Conservation (phyloP, 1,139 yeast genomes). For the Debaryomycetaceae sp. region DNA sequence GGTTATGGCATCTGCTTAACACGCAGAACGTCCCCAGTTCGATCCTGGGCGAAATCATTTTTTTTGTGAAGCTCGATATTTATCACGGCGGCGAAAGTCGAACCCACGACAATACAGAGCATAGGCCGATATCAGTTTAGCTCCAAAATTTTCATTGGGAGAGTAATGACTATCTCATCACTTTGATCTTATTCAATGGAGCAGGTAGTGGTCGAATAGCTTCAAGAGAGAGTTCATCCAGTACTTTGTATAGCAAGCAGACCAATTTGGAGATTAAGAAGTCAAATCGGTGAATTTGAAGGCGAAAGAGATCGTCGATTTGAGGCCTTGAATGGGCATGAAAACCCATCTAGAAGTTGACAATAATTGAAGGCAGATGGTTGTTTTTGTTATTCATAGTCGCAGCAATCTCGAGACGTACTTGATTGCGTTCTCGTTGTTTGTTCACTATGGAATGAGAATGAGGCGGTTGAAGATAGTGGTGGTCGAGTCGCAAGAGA, state of each 20-base stretch:
- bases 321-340: too few relatives aligned
- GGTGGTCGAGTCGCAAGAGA: slow-evolving; percentile 1
- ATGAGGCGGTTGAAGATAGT: slow-evolving; percentile 1
- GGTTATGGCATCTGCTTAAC: slow-evolving; percentile 99
- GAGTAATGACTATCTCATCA: too few relatives aligned
- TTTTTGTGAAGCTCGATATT: neutral
- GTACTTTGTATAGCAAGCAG: too few relatives aligned
- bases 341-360: too few relatives aligned
- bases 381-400: neutral
- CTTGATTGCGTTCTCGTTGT: slow-evolving; percentile 4
- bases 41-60: slow-evolving; percentile 98
- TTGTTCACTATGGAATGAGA: slow-evolving; percentile 1
- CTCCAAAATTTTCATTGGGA: too few relatives aligned
- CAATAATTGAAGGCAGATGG: neutral
- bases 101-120: neutral
- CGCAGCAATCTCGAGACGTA: neutral
- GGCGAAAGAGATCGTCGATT: too few relatives aligned
- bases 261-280: too few relatives aligned
- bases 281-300: too few relatives aligned
- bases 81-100: neutral
- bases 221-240: too few relatives aligned
- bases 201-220: too few relatives aligned
- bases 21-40: slow-evolving; percentile 99
- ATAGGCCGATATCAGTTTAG: too few relatives aligned
- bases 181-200: too few relatives aligned